Evolutionary conservation across 2,329 filamentous ascomycete genomes (phyloP).

Genomic region (Cercospora nicotianae): DNA sequence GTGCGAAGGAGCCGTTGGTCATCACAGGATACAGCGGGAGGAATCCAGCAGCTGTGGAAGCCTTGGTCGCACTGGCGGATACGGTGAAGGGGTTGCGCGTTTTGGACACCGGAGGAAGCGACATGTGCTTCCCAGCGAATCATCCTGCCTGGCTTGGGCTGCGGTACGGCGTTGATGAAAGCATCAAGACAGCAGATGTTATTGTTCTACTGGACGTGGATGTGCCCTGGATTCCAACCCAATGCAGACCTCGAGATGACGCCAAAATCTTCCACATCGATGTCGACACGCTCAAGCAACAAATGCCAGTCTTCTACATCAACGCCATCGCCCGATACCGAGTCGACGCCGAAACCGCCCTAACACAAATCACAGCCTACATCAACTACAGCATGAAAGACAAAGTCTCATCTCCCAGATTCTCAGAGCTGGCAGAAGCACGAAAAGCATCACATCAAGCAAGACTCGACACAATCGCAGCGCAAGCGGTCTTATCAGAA

Average conservation of each 20-base stretch:
- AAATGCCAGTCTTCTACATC: slow-evolving; percentile 61
- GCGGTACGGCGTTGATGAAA: slow-evolving; percentile 70
- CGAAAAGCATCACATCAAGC: slow-evolving; percentile 60
- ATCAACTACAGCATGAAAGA: slow-evolving; percentile 53
- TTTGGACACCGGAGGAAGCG: slow-evolving; percentile 73
- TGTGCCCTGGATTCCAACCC: slow-evolving; percentile 89
- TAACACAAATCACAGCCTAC: slow-evolving; percentile 67
- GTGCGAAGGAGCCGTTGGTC: slow-evolving; percentile 65
- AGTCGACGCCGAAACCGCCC: slow-evolving; percentile 54
- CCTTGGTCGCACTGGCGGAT: slow-evolving; percentile 67
- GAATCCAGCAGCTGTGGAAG: slow-evolving; percentile 62
- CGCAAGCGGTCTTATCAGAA: slow-evolving; percentile 56
- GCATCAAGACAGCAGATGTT: slow-evolving; percentile 74
- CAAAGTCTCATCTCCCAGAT: slow-evolving; percentile 38
- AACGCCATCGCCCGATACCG: slow-evolving; percentile 54
- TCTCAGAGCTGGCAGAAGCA: slow-evolving; percentile 51
- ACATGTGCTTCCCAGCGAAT: slow-evolving; percentile 76
- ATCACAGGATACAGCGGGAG: slow-evolving; percentile 71
- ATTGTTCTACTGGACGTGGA: slow-evolving; percentile 87
- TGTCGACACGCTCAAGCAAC: slow-evolving; percentile 64
- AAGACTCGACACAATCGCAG: slow-evolving; percentile 61
- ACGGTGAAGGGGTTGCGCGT: slow-evolving; percentile 68
- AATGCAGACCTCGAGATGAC: slow-evolving; percentile 57
- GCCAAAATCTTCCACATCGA: slow-evolving; percentile 66
- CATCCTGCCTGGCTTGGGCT: slow-evolving; percentile 63